These are phyloP conservation scores for Choricystis sp. DNA, from an alignment of 139 green algal genomes.

Conservation along the genomic window DNA sequence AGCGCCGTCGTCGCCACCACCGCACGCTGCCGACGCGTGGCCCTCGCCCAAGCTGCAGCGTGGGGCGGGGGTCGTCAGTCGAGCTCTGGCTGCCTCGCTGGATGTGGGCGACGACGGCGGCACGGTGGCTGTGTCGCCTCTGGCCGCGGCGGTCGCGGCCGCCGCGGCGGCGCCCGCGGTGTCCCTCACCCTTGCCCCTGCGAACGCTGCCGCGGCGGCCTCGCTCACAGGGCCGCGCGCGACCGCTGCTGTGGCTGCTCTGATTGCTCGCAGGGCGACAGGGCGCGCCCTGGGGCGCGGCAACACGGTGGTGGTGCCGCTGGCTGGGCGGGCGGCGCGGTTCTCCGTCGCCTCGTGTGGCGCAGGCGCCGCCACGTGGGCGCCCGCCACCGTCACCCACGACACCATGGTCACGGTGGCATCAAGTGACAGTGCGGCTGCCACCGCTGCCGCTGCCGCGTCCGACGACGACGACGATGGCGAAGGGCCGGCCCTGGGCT, in stretches of 20 bases:
- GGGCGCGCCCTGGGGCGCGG: conserved; percentile 27
- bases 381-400: not conserved
- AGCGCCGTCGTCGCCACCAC: not conserved
- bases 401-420: not conserved
- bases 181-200: not conserved
- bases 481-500: not conserved
- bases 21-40: not conserved
- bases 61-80: not conserved
- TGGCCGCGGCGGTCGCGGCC: too few relatives aligned
- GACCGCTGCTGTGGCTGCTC: not conserved
- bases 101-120: not conserved
- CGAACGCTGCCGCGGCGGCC: not conserved
- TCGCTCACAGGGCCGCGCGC: not conserved
- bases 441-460: conserved; percentile 7
- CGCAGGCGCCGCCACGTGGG: too few relatives aligned
- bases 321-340: conserved; percentile 22
- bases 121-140: not conserved
- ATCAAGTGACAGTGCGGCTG: not conserved
- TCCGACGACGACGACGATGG: not conserved
- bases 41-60: too few relatives aligned
- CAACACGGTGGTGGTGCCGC: conserved; percentile 23
- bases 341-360: too few relatives aligned
- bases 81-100: not conserved
- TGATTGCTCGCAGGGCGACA: not conserved
- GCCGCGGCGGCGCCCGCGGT: not conserved